Base-by-base conservation (phyloP, 768 basidiomycete species). In the Lentinula sp. region DNA sequence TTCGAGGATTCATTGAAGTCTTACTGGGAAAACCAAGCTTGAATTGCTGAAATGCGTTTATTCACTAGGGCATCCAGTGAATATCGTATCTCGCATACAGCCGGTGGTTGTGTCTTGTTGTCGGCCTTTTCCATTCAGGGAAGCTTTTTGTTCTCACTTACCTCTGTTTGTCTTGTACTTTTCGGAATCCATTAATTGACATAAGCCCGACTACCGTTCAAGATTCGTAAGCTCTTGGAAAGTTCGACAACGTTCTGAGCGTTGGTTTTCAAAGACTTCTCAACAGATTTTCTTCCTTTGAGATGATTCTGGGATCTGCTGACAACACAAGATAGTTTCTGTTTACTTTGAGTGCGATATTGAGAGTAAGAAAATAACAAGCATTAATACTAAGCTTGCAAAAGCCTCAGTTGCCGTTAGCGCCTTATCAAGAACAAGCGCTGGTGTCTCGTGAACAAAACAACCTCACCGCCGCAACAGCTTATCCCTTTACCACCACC, bases 401-500 rank as follows among this genome's bases (percentile, higher is more conserved):
- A 8, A 39, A 39, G 37, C 37, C 9, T 28, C 5, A 13, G 37
- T 39, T 39, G 1, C 37, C 10, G 40, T 43, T 4, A 49, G 39
- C 50, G 48, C 49, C 49, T 60, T 60, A 60, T 46, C 15, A 54
- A 54, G 37, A 16, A 60, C 10, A 60, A 52, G 59, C 59, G 18
- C n/a, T 49, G 46, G 10, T 50, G 15, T 31, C 46, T n/a, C 32
- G 57, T 49, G 39, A 45, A 35, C 39, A 62, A 43, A 43, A 50
- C 35, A 63, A 55, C 13, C 28, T 1, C 46, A 66, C 69, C 63
- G 62, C 62, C 65, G 58, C 69, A 71, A 73, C 61, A 45, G 71
- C 77, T 82, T 80, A 70, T 74, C 76, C 80, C 75, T 71, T 73
- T 28, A 57, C 61, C 48, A 55, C 55, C 49, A 62, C 61, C 57